phyloP scores from a whole-genome alignment of 2,329 filamentous ascomycete species.

The Lithohypha guttulata region DNA sequence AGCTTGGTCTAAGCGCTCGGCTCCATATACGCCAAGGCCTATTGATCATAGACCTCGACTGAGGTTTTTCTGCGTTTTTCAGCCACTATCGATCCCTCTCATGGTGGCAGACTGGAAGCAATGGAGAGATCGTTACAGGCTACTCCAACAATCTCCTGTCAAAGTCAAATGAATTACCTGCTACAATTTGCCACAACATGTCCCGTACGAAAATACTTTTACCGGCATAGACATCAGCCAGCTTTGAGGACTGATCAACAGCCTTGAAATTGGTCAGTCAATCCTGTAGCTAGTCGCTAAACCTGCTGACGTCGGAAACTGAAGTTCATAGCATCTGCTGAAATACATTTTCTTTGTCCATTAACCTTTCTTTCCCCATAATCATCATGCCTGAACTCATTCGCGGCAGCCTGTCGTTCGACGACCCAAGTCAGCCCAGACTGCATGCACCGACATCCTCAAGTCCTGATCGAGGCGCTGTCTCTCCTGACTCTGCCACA shows the following conservation, averaged over 20 bases:
- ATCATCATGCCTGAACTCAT: conserved; percentile 20
- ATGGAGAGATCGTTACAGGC: not conserved
- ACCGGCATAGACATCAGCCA: not conserved
- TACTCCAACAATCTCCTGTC: conserved; percentile 1
- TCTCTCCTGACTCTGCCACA: conserved; percentile 14
- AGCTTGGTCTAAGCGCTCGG: conserved; percentile 2
- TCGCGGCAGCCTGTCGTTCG: conserved; percentile 18
- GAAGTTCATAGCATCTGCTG: conserved; percentile 1
- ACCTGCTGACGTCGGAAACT: conserved; percentile 2
- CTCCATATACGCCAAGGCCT: conserved; percentile 3
- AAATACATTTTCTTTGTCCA: conserved; percentile 1
- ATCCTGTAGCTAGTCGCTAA: conserved; percentile 2
- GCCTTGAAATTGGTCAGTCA: not conserved
- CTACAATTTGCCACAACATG: not conserved
- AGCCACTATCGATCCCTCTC: conserved; percentile 2
- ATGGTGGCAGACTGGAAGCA: conserved; percentile 1
- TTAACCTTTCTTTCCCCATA: not conserved
- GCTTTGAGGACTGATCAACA: not conserved
- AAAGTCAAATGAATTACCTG: conserved; percentile 1
- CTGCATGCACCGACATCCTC: conserved; percentile 4
- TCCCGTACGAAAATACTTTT: not conserved
- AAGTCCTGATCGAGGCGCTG: conserved; percentile 8
- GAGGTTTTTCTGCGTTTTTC: not conserved
- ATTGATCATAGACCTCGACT: not conserved
- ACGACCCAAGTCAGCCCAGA: conserved; percentile 10